phyloP scores from a whole-genome alignment of 331 rosid genomes.

The Quercus phellos region DNA sequence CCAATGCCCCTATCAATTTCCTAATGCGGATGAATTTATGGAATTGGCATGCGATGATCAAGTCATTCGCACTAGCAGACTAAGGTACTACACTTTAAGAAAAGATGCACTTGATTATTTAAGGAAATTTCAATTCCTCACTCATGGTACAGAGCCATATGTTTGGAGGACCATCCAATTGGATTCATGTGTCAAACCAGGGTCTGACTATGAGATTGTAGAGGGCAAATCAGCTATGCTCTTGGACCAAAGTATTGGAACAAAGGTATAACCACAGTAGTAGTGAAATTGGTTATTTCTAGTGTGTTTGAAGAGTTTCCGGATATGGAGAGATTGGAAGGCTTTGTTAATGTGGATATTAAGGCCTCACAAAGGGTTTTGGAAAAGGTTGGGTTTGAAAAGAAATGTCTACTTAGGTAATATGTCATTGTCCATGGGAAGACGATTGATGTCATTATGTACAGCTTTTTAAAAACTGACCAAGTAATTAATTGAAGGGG shows the following conservation, averaged over 20 bases:
- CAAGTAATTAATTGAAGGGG: too few species aligned
- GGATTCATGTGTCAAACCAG: constrained; percentile 33
- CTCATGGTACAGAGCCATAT: constrained; percentile 48
- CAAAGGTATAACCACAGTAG: constrained; percentile 47
- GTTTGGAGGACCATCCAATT: constrained; percentile 41
- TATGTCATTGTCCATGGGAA: constrained; percentile 32
- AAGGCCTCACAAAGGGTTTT: constrained; percentile 55
- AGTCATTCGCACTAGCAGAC: constrained; percentile 40
- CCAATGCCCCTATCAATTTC: constrained; percentile 37
- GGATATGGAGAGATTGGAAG: constrained; percentile 63
- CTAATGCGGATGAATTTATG: constrained; percentile 53
- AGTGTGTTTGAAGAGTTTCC: constrained; percentile 38
- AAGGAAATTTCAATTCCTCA: constrained; percentile 27
- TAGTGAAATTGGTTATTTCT: constrained; percentile 38
- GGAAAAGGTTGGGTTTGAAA: constrained; percentile 52
- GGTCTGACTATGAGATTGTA: constrained; percentile 11
- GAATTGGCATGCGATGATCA: constrained; percentile 50
- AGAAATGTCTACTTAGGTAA: constrained; percentile 57
- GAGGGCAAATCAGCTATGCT: constrained; percentile 48
- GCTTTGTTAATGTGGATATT: constrained; percentile 58
- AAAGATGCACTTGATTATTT: constrained; percentile 38
- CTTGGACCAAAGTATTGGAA: constrained; percentile 55
- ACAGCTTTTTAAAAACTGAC: constrained; percentile 21
- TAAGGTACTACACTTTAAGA: constrained; percentile 45
- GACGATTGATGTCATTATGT: constrained; percentile 39